phyloP scores from a whole-genome alignment of 306 rosid species.

The Quercus mongolica region DNA sequence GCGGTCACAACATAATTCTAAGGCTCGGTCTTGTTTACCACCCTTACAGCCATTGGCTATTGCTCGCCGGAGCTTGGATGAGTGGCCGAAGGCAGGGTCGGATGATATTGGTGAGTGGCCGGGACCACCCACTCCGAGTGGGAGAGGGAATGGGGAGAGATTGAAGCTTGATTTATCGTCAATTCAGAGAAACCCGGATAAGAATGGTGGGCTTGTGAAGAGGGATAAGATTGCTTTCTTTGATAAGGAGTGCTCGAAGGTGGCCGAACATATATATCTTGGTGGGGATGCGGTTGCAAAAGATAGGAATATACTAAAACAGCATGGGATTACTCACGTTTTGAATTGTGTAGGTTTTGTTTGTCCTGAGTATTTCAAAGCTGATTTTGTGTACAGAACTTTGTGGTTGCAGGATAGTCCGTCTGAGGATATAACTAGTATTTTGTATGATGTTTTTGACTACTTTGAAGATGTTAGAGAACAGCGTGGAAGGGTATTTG shows the following conservation, averaged over 20 bases:
- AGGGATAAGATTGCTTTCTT: conserved; percentile 97
- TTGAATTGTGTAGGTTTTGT: conserved; percentile 97
- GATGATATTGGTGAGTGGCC: conserved; percentile 99
- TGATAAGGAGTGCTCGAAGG: conserved; percentile 95
- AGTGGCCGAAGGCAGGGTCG: conserved; percentile 96
- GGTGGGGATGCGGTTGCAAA: conserved; percentile 99
- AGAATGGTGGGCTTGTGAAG: conserved; percentile 86
- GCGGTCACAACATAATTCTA: conserved; percentile 83
- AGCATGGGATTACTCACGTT: conserved; percentile 85
- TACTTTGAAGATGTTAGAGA: conserved; percentile 99
- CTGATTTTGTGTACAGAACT: conserved; percentile 88
- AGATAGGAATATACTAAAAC: conserved; percentile 82
- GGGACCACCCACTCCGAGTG: conserved; percentile 89
- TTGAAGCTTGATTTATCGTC: conserved; percentile 95
- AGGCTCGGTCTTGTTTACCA: conserved; percentile 82
- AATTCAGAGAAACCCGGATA: conserved; percentile 76
- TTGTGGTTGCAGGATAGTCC: conserved; percentile 99
- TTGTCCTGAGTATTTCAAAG: conserved; percentile 92
- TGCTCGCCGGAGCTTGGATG: conserved; percentile 91
- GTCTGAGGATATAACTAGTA: conserved; percentile 93
- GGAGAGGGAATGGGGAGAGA: conserved; percentile 76
- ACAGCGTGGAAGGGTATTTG: conserved; percentile 83
- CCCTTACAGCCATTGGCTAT: conserved; percentile 91
- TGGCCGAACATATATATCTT: conserved; percentile 88
- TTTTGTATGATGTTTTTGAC: conserved; percentile 90